A percentile compares a stretch with the other conserved stretches of the same genome.
Conservation (phyloP, 495 filamentous ascomycete species). For the Oleoguttula mirabilis region DNA sequence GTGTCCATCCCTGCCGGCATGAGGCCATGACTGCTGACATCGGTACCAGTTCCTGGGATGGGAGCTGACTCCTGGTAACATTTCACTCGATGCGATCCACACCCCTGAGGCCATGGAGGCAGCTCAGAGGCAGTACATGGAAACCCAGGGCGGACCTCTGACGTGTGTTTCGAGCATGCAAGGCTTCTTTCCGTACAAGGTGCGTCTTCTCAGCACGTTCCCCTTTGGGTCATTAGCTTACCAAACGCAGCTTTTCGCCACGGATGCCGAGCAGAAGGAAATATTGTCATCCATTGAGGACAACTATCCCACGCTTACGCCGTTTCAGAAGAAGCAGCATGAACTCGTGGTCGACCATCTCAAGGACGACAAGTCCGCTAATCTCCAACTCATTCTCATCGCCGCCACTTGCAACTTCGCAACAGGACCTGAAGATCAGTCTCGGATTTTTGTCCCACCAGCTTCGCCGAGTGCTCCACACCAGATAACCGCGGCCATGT, state of each 20-base stretch:
- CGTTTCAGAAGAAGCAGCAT: conserved; percentile 16
- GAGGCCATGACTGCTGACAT: background rate
- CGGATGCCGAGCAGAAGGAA: conserved; percentile 2
- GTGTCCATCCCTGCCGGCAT: too few species aligned
- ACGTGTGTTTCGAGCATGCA: conserved; percentile 13
- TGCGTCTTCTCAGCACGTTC: background rate
- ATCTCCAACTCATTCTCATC: conserved; percentile 10
- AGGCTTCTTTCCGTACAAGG: conserved; percentile 20
- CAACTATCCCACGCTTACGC: background rate
- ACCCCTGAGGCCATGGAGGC: conserved; percentile 10
- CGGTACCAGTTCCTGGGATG: background rate
- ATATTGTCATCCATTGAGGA: conserved; percentile 9
- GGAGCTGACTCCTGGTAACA: conserved; percentile 2
- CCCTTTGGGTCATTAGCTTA: background rate
- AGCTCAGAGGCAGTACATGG: conserved; percentile 8
- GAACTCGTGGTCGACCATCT: conserved; percentile 7
- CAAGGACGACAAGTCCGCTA: conserved; percentile 7
- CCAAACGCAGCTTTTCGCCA: conserved; percentile 6
- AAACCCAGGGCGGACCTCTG: conserved; percentile 6
- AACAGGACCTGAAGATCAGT: conserved; percentile 15
- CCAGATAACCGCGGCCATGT: conserved; percentile 2
- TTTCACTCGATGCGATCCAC: conserved; percentile 8
- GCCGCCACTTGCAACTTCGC: conserved; percentile 3
- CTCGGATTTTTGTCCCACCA: conserved; percentile 6
- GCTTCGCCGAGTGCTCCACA: conserved; percentile 1